A percentile compares a stretch with the other conserved stretches of the same genome.
These are phyloP conservation scores for Solanum sejunctum DNA, from an alignment of 257 asterid genomes.

Conservation along the genomic window DNA sequence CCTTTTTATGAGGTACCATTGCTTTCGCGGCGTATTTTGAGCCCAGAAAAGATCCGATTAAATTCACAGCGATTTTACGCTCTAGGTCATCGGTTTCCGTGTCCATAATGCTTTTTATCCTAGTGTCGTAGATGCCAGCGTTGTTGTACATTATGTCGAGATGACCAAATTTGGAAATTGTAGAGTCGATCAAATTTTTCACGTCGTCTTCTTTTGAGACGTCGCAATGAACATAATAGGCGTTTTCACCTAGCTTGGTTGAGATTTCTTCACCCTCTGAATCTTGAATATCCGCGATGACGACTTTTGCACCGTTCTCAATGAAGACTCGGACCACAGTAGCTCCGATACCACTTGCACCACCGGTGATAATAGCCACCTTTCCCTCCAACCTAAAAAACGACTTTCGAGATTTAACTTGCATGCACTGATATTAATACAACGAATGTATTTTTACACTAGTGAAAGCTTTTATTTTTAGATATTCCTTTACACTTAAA, in stretches of 20 bases:
- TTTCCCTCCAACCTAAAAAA: background rate
- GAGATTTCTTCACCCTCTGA: background rate
- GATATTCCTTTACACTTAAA: background rate
- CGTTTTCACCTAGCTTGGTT: background rate
- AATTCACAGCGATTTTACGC: background rate
- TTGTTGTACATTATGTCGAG: background rate
- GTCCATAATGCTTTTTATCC: background rate
- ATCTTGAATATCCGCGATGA: background rate
- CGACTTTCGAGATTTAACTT: background rate
- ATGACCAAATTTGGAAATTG: background rate
- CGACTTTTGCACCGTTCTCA: background rate
- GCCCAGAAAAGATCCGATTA: background rate
- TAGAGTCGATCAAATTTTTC: background rate
- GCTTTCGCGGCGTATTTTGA: background rate
- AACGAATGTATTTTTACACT: too few relatives aligned
- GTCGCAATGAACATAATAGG: background rate
- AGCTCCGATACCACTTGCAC: background rate
- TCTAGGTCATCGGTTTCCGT: background rate
- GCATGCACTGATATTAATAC: background rate
- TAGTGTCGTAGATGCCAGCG: background rate
- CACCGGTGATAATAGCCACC: background rate
- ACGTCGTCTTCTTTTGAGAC: background rate
- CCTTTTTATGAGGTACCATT: constrained; percentile 23
- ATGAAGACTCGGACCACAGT: background rate
- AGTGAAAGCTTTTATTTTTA: too few relatives aligned